phyloP scores from a whole-genome alignment of 106 monocot genomes.

The Phalaenopsis aphrodite region DNA sequence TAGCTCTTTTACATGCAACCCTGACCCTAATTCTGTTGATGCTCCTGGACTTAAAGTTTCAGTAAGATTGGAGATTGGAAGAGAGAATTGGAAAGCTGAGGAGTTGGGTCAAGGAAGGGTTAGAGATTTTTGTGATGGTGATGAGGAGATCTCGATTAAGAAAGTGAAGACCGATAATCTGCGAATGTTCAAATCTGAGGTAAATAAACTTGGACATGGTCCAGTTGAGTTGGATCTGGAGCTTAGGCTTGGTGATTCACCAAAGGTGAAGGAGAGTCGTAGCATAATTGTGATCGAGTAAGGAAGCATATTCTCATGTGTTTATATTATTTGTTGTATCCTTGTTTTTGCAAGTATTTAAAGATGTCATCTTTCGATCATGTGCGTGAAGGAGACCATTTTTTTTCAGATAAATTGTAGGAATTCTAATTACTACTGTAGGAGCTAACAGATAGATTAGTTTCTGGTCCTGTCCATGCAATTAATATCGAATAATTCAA shows the following conservation, averaged over 20 bases:
- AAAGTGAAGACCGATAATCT: conserved; percentile 8
- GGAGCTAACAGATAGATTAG: neutral
- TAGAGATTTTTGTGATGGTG: conserved; percentile 1
- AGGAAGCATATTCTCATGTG: neutral
- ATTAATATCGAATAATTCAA: no score
- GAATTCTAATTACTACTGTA: neutral
- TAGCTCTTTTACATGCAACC: neutral
- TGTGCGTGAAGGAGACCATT: neutral
- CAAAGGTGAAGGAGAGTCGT: conserved; percentile 25
- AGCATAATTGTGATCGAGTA: neutral
- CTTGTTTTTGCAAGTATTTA: neutral
- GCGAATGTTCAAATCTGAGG: neutral
- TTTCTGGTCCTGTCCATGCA: no score
- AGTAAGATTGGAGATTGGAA: conserved; percentile 7
- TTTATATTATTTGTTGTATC: conserved; percentile 11
- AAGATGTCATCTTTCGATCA: no score
- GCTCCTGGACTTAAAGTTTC: neutral
- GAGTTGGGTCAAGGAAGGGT: conserved; percentile 9
- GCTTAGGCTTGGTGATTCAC: conserved; percentile 43
- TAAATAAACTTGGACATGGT: conserved; percentile 19
- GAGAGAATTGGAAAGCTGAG: conserved; percentile 12
- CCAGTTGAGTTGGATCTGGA: conserved; percentile 50
- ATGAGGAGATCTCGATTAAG: conserved; percentile 11
- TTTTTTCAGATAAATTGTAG: neutral
- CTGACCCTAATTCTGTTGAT: conserved; percentile 22